phyloP scores from a whole-genome alignment of 257 asterid species.

The Primulina huaijiensis region DNA sequence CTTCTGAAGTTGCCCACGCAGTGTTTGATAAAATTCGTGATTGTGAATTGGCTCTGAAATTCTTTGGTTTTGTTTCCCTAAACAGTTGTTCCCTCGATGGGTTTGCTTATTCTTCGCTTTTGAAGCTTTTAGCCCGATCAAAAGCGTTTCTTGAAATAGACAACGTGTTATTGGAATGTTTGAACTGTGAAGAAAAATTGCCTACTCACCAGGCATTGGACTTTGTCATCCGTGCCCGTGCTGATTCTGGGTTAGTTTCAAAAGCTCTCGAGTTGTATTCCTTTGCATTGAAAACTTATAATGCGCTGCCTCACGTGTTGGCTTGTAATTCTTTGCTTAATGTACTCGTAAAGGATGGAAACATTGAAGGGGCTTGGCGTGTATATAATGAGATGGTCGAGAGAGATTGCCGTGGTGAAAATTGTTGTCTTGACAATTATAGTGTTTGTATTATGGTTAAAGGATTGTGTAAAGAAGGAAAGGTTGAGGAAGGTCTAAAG shows the following conservation, averaged over 20 bases:
- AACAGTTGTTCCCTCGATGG: constrained; percentile 53
- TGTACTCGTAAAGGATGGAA: constrained; percentile 60
- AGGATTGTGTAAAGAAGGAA: constrained; percentile 74
- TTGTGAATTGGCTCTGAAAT: constrained; percentile 62
- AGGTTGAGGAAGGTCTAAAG: constrained; percentile 62
- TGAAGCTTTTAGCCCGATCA: constrained; percentile 74
- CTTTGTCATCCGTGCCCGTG: constrained; percentile 53
- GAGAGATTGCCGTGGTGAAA: constrained; percentile 41
- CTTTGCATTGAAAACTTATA: constrained; percentile 37
- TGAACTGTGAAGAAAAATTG: constrained; percentile 54
- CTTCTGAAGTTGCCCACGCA: constrained; percentile 72
- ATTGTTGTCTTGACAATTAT: constrained; percentile 52
- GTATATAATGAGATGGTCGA: constrained; percentile 55
- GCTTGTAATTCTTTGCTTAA: constrained; percentile 80
- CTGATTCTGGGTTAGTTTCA: constrained; percentile 46
- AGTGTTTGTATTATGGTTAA: constrained; percentile 75
- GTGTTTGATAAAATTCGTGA: constrained; percentile 90
- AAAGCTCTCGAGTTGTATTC: constrained; percentile 62
- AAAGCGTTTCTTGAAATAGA: constrained; percentile 54
- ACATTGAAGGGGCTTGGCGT: constrained; percentile 45
- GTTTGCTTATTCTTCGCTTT: constrained; percentile 73
- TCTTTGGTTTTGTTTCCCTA: constrained; percentile 56
- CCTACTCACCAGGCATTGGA: constrained; percentile 71
- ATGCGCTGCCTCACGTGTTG: constrained; percentile 48
- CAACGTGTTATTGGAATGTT: constrained; percentile 44